These are phyloP conservation scores for Penicillium sp. DNA, from an alignment of 2,329 filamentous ascomycete species.

Conservation along the genomic window DNA sequence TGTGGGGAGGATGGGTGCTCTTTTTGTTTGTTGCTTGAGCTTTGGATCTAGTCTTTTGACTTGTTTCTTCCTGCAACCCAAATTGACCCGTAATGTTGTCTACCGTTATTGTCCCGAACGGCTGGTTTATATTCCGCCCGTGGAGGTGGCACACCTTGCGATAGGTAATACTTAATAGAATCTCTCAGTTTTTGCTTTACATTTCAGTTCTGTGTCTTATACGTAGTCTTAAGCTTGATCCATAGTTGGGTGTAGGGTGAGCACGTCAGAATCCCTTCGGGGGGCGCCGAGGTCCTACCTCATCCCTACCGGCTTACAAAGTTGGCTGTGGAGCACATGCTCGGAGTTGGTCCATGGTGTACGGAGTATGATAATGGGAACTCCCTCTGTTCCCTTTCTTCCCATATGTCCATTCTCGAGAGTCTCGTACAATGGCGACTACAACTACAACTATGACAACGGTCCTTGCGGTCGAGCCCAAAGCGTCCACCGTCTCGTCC, in stretches of 20 bases:
- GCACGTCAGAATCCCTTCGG: background rate
- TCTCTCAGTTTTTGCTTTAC: constrained; percentile 28
- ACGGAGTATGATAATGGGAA: background rate
- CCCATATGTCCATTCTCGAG: background rate
- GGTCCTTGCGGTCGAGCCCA: background rate
- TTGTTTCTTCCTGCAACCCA: constrained; percentile 18
- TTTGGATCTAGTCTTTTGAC: constrained; percentile 17
- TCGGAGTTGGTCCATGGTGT: constrained; percentile 39
- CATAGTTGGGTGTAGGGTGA: no score
- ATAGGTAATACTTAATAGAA: constrained; percentile 43
- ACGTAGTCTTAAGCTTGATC: background rate
- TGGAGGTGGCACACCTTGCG: constrained; percentile 31
- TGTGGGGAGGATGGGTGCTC: constrained; percentile 31
- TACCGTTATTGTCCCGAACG: constrained; percentile 22
- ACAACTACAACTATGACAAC: background rate
- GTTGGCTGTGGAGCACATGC: constrained; percentile 28
- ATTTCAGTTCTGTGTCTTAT: background rate
- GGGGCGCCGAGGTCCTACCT: background rate
- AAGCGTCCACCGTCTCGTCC: background rate
- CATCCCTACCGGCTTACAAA: no score
- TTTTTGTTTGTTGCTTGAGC: constrained; percentile 23
- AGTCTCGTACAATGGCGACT: background rate
- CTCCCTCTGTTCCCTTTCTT: background rate
- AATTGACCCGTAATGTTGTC: constrained; percentile 30
- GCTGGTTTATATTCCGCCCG: constrained; percentile 17